Conservation (phyloP, 345 rosid genomes). For the Eutrema yunnanense region DNA sequence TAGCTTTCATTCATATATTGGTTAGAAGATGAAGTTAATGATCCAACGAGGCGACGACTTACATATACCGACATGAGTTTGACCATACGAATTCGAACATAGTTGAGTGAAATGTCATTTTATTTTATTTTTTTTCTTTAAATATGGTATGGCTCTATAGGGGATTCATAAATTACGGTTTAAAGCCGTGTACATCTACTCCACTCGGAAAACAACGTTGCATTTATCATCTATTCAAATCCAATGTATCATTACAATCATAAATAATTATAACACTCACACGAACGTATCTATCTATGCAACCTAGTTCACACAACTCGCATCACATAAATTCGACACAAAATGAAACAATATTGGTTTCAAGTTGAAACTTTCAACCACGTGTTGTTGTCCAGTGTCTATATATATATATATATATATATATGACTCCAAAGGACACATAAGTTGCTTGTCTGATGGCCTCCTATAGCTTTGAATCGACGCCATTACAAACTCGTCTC, state of each 20-base stretch:
- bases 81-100: not conserved
- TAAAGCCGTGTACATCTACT: not conserved
- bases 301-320: constrained; percentile 2
- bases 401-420: not conserved
- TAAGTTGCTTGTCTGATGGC: constrained; percentile 7
- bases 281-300: not conserved
- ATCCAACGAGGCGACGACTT: constrained; percentile 1
- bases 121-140: not conserved
- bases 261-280: not conserved
- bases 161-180: not conserved
- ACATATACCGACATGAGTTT: constrained; percentile 10
- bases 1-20: not conserved
- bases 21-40: constrained; percentile 11
- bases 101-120: not conserved
- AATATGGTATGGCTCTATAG: not conserved
- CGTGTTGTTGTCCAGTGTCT: not conserved
- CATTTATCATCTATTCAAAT: not conserved
- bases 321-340: not conserved
- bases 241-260: not conserved
- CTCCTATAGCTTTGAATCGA: constrained; percentile 11
- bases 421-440: constrained; percentile 8
- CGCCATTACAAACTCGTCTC: constrained; percentile 8
- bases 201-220: not conserved
- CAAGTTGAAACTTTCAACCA: not conserved
- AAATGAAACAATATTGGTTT: not conserved